Evolutionary conservation across 192 early-diverging fungal species (phyloP), one percentile per base, ranked within the genome.

Genomic region (Rhizophagus clarus): DNA sequence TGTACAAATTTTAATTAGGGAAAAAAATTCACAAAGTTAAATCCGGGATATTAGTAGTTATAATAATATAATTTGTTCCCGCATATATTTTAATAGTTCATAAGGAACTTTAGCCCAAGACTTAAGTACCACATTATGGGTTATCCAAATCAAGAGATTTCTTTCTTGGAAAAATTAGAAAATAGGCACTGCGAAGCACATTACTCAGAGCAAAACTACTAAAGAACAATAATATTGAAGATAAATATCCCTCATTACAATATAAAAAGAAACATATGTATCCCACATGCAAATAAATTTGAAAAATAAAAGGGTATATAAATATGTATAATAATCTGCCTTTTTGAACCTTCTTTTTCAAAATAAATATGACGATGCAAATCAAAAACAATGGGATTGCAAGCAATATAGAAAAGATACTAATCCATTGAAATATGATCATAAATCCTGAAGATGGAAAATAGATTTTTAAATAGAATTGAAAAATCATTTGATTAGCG

Each of bases 211-310:
- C 68, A 22, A 70, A 70, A 70, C 68, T 70, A 70, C 68, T 70
- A 3, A n/a, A 17, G 3, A 70, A 70, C 14, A 70, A 70, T 31
- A 70, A 70, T 6, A n/a, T 0, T 11, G 68, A 70, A 6, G 68
- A 70, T 70, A 70, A 70, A 70, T 37, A 70, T 3, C 68, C 68
- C 31, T 70, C 68, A 70, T 70, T 31, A 70, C 68, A 70, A 70
- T 70, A 70, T 70, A 70, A 34, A 70, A 31, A 70, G 31, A 70
- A 70, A 70, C 68, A 70, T n/a, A 70, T 4, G 40, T 70, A 70
- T 40, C 68, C 68, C 11, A 70, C 68, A 40, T 70, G 68, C 17
- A 70, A 40, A 70, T 70, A 70, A 70, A 70, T 14, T 11, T 70
- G 68, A 70, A 70, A 70, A 15, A 70, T 29, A 40, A 70, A 70